These are phyloP conservation scores for Aspergillus quadrilineatus DNA, from an alignment of 2,329 filamentous ascomycete genomes.

Conservation along the genomic window DNA sequence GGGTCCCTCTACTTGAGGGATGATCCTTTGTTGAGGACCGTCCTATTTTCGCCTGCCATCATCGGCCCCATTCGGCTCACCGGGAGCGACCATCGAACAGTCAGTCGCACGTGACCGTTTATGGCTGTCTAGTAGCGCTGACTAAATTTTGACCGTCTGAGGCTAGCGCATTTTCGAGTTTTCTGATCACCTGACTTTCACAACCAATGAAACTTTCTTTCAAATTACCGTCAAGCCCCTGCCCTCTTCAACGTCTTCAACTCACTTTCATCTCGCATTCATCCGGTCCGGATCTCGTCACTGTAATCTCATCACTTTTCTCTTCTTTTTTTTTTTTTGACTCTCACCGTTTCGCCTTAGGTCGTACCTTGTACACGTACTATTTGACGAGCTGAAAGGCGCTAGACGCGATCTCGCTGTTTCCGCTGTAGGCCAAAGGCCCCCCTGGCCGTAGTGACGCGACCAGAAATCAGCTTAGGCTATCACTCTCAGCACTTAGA, in stretches of 20 bases:
- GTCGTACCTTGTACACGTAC: conserved; percentile 40
- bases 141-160: neutral
- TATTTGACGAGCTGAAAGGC: conserved; percentile 31
- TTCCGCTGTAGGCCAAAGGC: conserved; percentile 40
- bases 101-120: conserved; percentile 6
- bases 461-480: conserved; percentile 32
- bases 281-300: conserved; percentile 12
- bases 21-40: neutral
- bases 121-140: neutral
- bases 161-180: conserved; percentile 12
- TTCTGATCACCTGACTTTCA: conserved; percentile 23
- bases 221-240: neutral
- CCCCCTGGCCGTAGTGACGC: conserved; percentile 41
- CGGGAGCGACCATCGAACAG: neutral
- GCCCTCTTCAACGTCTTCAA: conserved; percentile 3
- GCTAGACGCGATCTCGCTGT: conserved; percentile 36
- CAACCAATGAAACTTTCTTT: conserved; percentile 9
- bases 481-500: conserved; percentile 17
- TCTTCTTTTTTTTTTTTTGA: conserved; percentile 11
- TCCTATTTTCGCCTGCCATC: neutral
- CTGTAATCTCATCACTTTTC: conserved; percentile 16
- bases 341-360: conserved; percentile 26
- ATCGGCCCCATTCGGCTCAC: conserved; percentile 5
- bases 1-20: neutral
- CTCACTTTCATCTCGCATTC: conserved; percentile 9